These are phyloP conservation scores for Apiospora saccharicola DNA, from an alignment of 2,329 filamentous ascomycete genomes.

Conservation along the genomic window DNA sequence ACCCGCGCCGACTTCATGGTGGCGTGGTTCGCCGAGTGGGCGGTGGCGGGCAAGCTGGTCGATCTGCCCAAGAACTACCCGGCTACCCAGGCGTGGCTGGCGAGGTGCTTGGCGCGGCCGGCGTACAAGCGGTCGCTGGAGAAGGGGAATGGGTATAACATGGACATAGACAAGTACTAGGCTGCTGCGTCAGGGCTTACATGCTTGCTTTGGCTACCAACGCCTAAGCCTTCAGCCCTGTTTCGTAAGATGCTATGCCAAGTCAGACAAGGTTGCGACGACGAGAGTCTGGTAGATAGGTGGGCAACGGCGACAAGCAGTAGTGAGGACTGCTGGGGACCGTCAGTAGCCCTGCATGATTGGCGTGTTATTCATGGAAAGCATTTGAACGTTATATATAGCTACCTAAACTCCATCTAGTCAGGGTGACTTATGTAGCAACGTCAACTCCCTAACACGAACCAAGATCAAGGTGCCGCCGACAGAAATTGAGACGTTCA, in stretches of 20 bases:
- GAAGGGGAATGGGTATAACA: constrained; percentile 35
- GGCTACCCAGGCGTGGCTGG: constrained; percentile 27
- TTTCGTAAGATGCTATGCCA: no score
- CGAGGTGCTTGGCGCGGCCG: constrained; percentile 28
- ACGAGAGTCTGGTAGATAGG: background rate
- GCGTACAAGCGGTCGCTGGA: constrained; percentile 34
- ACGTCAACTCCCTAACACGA: background rate
- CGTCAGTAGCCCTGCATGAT: background rate
- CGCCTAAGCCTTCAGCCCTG: no score
- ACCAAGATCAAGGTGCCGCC: background rate
- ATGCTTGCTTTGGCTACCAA: background rate
- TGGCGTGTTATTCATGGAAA: background rate
- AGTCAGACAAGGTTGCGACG: background rate
- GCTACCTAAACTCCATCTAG: background rate
- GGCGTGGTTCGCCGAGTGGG: constrained; percentile 32
- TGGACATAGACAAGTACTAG: background rate
- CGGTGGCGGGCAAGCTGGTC: constrained; percentile 27
- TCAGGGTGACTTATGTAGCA: background rate
- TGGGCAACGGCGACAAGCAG: background rate
- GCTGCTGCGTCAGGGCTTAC: background rate
- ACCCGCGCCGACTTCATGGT: constrained; percentile 32
- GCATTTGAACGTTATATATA: background rate
- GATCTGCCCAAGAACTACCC: constrained; percentile 29
- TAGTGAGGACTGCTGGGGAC: background rate
- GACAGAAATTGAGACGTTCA: background rate